Conservation (phyloP, 768 basidiomycete species). For the Myochromella boudieri region DNA sequence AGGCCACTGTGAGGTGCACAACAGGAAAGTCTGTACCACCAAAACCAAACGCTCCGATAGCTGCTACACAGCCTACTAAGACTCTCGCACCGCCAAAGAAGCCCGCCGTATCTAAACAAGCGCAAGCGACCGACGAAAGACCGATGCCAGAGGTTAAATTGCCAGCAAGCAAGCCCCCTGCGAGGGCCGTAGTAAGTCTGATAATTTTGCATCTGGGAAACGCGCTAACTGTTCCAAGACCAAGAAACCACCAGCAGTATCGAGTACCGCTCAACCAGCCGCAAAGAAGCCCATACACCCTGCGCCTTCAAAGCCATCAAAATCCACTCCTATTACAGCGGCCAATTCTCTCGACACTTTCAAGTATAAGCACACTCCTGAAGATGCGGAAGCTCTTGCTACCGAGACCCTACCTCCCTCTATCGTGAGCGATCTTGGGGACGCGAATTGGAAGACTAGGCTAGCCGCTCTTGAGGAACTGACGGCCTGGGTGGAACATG, state of each 20-base stretch:
- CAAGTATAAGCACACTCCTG: constrained; percentile 88
- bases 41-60: constrained; percentile 47
- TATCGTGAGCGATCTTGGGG: constrained; percentile 72
- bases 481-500: constrained; percentile 75
- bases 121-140: background rate
- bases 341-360: constrained; percentile 72
- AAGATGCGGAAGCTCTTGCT: constrained; percentile 87
- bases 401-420: constrained; percentile 69
- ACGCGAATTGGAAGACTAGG: constrained; percentile 91
- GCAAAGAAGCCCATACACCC: constrained; percentile 47
- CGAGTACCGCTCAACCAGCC: constrained; percentile 29
- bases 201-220: background rate
- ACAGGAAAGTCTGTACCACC: constrained; percentile 54
- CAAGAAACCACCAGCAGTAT: constrained; percentile 49
- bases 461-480: constrained; percentile 87
- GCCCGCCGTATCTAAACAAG: background rate
- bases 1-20: constrained; percentile 90
- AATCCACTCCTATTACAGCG: constrained; percentile 47
- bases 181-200: constrained; percentile 41
- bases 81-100: constrained; percentile 20
- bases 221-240: constrained; percentile 27
- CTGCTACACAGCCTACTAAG: constrained; percentile 21
- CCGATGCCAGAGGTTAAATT: constrained; percentile 28
- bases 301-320: constrained; percentile 39
- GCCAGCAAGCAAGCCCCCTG: constrained; percentile 49